Conservation (phyloP, 345 rosid genomes). For the Hevea brasiliensis region DNA sequence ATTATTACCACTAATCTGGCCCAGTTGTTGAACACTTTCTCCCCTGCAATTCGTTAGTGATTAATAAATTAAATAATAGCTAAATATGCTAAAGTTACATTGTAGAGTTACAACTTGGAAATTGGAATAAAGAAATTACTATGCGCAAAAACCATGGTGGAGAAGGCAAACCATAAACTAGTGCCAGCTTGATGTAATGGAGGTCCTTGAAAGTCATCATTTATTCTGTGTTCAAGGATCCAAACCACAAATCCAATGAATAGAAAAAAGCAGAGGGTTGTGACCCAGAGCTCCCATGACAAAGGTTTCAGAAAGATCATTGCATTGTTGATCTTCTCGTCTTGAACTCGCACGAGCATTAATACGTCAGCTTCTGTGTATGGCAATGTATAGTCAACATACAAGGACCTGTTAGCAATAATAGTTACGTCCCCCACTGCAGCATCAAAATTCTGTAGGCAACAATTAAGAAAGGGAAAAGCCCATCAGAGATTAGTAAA, state of each 20-base stretch:
- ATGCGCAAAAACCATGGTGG: constrained; percentile 28
- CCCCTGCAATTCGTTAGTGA: constrained; percentile 48
- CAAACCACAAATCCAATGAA: constrained; percentile 6
- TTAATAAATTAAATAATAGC: too few species aligned
- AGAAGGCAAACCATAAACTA: constrained; percentile 65
- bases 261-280: constrained; percentile 47
- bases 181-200: constrained; percentile 48
- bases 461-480: background rate
- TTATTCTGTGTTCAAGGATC: constrained; percentile 13
- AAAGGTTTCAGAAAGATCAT: constrained; percentile 74
- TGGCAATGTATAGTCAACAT: constrained; percentile 58
- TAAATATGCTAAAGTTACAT: too few species aligned
- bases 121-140: constrained; percentile 3
- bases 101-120: too few species aligned
- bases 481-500: too few species aligned
- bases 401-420: constrained; percentile 9
- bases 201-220: constrained; percentile 6
- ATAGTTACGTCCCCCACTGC: constrained; percentile 23
- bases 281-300: constrained; percentile 60
- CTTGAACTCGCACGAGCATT: background rate
- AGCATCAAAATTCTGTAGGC: constrained; percentile 13
- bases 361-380: background rate
- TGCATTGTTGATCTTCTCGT: constrained; percentile 17
- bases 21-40: constrained; percentile 50
- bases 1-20: constrained; percentile 45